These are phyloP conservation scores for Apiotrichum akiyoshidainum DNA, from an alignment of 1,284 basidiomycete genomes.

Conservation along the genomic window DNA sequence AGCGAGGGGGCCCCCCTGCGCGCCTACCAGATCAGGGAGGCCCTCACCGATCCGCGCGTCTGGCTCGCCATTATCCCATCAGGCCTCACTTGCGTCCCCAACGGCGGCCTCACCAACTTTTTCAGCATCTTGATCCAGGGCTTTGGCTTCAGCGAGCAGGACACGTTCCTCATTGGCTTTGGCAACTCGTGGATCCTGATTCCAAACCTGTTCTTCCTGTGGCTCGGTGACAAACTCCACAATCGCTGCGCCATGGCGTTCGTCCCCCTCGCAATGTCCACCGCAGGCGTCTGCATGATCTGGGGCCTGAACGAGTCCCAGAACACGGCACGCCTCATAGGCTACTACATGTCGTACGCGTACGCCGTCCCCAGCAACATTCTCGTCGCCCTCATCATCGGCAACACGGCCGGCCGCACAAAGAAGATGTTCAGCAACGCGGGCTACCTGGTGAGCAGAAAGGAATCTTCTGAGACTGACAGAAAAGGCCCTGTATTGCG, in stretches of 20 bases:
- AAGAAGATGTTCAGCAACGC: constrained; percentile 26
- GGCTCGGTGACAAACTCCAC: background rate
- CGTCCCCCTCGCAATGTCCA: no score
- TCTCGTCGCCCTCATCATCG: constrained; percentile 8
- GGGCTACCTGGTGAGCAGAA: constrained; percentile 15
- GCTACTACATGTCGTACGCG: constrained; percentile 18
- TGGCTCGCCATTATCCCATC: constrained; percentile 20
- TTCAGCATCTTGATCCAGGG: constrained; percentile 17
- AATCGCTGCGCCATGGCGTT: background rate
- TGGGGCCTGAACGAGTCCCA: constrained; percentile 13
- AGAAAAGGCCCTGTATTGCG: constrained; percentile 32
- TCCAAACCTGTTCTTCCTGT: background rate
- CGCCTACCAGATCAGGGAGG: constrained; percentile 25
- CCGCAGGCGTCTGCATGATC: constrained; percentile 13
- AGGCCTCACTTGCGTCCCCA: constrained; percentile 16
- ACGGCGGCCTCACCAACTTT: constrained; percentile 25
- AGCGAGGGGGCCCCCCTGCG: constrained; percentile 14
- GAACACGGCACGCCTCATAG: constrained; percentile 17
- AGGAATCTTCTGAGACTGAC: no score
- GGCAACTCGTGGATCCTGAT: constrained; percentile 1
- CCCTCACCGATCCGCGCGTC: constrained; percentile 23
- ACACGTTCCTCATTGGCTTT: constrained; percentile 28
- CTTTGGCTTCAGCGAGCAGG: constrained; percentile 27
- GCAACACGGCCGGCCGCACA: constrained; percentile 22
- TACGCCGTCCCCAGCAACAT: constrained; percentile 4